phyloP scores from a whole-genome alignment of 106 monocot species.

The Alisma plantagoaquatica region DNA sequence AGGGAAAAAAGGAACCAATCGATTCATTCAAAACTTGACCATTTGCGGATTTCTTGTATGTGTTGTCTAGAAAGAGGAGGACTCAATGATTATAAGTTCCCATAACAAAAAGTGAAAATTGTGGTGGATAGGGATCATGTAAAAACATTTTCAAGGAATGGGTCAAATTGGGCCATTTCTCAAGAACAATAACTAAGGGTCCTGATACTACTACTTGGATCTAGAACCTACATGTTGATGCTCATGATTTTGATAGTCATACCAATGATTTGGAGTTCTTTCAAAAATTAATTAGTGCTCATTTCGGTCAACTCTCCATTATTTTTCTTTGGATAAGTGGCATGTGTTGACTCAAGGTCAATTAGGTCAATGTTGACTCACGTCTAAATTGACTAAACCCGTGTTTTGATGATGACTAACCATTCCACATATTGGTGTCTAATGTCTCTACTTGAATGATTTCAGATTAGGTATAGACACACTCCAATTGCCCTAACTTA shows the following conservation, averaged over 20 bases:
- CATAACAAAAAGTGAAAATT: constrained; percentile 3
- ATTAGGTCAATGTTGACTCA: too few species aligned
- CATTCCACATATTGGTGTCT: too few species aligned
- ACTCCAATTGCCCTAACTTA: too few species aligned
- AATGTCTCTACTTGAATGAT: too few species aligned
- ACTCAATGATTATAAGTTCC: constrained; percentile 1
- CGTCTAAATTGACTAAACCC: too few species aligned
- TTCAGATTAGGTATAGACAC: too few species aligned
- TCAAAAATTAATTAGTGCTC: constrained; percentile 10
- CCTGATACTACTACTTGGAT: constrained; percentile 21
- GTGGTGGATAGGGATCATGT: constrained; percentile 6
- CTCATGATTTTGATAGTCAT: constrained; percentile 32
- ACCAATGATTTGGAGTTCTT: constrained; percentile 20
- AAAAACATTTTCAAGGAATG: constrained; percentile 1
- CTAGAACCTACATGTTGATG: constrained; percentile 21
- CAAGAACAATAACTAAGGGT: constrained; percentile 9
- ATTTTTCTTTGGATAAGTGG: too few species aligned
- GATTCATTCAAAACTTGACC: constrained; percentile 5
- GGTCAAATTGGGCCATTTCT: constrained; percentile 8
- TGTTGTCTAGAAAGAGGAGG: constrained; percentile 10
- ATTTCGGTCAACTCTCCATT: too few species aligned
- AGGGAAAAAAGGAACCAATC: background rate
- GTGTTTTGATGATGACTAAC: too few species aligned
- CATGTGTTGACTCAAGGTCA: too few species aligned
- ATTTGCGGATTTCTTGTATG: constrained; percentile 5